These are phyloP conservation scores for Russula abietina DNA, from an alignment of 768 basidiomycete genomes.

Conservation along the genomic window DNA sequence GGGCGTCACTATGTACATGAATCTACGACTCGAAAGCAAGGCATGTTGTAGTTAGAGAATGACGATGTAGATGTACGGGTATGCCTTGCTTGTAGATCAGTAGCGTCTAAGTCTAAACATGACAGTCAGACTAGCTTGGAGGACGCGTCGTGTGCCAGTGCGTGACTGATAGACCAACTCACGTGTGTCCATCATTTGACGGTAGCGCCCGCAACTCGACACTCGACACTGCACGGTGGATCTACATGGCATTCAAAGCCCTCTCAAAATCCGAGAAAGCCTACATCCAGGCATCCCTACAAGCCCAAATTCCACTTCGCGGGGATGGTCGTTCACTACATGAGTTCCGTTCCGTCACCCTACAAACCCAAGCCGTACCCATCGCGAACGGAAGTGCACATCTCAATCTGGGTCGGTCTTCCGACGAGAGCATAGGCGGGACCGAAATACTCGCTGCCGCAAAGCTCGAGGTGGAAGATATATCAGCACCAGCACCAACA, in stretches of 20 bases:
- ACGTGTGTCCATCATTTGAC: slow-evolving; percentile 3
- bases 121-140: no score
- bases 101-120: no score
- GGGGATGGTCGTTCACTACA: slow-evolving; percentile 65
- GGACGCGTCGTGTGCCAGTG: no score
- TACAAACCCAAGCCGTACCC: slow-evolving; percentile 74
- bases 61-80: no score
- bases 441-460: slow-evolving; percentile 76
- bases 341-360: slow-evolving; percentile 61
- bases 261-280: slow-evolving; percentile 77
- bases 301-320: slow-evolving; percentile 55
- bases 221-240: no score
- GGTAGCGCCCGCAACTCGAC: no score
- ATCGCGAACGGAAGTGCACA: slow-evolving; percentile 82
- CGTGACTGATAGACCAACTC: background rate
- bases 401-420: slow-evolving; percentile 58
- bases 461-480: slow-evolving; percentile 71
- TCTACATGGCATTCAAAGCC: slow-evolving; percentile 27
- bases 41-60: no score
- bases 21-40: no score
- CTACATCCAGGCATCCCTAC: slow-evolving; percentile 63
- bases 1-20: no score
- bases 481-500: slow-evolving; percentile 29
- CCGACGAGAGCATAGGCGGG: slow-evolving; percentile 51
- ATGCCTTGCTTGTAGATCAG: no score